Percentiles rank a stretch among this genome's conserved stretches.
Evolutionary conservation across 1,139 yeast species (phyloP).

Genomic region (Protomyces macrosporus): DNA sequence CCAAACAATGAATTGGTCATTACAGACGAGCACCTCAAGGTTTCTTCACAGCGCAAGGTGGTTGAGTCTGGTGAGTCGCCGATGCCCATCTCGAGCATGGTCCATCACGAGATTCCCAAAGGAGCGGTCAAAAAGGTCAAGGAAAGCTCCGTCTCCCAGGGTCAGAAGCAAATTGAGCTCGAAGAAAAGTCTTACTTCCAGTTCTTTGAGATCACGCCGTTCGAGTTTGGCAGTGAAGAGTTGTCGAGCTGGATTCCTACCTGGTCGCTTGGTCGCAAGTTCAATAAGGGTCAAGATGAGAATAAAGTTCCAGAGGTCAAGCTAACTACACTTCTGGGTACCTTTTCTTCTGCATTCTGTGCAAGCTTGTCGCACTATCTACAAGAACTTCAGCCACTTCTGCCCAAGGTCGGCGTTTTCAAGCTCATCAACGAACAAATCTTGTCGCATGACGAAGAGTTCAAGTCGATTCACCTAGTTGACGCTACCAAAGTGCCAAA

Average conservation of each 20-base stretch:
- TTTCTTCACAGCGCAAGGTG: slow-evolving; percentile 30
- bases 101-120: slow-evolving; percentile 32
- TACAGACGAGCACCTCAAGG: slow-evolving; percentile 29
- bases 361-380: slow-evolving; percentile 33
- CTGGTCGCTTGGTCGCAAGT: slow-evolving; percentile 33
- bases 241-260: slow-evolving; percentile 34
- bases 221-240: slow-evolving; percentile 34
- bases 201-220: slow-evolving; percentile 34
- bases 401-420: slow-evolving; percentile 26
- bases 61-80: slow-evolving; percentile 32
- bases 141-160: slow-evolving; percentile 1
- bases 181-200: slow-evolving; percentile 31
- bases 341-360: slow-evolving; percentile 35
- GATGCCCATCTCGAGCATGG: slow-evolving; percentile 33
- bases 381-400: slow-evolving; percentile 31
- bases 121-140: slow-evolving; percentile 22
- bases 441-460: slow-evolving; percentile 30
- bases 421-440: slow-evolving; percentile 29
- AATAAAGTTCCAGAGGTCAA: slow-evolving; percentile 31
- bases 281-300: slow-evolving; percentile 29
- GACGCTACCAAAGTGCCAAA: slow-evolving; percentile 33
- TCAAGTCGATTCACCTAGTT: slow-evolving; percentile 33
- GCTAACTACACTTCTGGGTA: slow-evolving; percentile 32
- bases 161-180: neutral
- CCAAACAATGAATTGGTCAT: slow-evolving; percentile 28